Conservation (phyloP, 768 basidiomycete species). For the Lanmaoa pseudosensibilis region DNA sequence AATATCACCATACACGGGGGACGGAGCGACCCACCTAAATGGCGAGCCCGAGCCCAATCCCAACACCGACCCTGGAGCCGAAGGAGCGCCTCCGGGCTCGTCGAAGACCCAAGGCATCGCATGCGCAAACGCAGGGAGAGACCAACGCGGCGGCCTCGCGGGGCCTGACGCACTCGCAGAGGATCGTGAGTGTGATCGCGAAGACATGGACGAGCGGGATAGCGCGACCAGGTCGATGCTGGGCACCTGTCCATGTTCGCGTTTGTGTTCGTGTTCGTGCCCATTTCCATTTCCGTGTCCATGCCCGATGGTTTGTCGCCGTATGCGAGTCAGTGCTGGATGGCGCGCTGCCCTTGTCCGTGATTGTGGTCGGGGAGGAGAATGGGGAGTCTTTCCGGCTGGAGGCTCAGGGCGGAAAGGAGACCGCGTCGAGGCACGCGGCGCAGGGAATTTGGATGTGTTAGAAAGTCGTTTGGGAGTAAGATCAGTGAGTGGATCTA, state of each 20-base stretch:
- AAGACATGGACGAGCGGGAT: conserved; percentile 14
- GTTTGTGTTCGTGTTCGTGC: background rate
- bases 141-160: conserved; percentile 13
- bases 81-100: background rate
- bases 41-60: background rate
- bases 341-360: conserved; percentile 5
- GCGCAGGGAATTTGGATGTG: conserved; percentile 16
- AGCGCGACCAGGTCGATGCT: conserved; percentile 25
- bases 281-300: background rate
- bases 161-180: conserved; percentile 1
- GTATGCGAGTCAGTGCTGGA: conserved; percentile 12
- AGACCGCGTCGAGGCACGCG: conserved; percentile 17
- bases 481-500: background rate
- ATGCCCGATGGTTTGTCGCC: conserved; percentile 17
- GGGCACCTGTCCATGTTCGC: conserved; percentile 7
- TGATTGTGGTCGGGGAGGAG: background rate
- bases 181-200: conserved; percentile 11
- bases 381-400: background rate
- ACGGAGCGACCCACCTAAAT: background rate
- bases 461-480: background rate
- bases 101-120: conserved; percentile 3
- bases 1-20: background rate
- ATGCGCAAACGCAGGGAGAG: conserved; percentile 13
- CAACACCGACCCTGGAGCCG: background rate
- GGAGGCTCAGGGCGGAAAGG: conserved; percentile 19